These are phyloP conservation scores for Erodium trifolium DNA, from an alignment of 441 rosid species.

Conservation along the genomic window DNA sequence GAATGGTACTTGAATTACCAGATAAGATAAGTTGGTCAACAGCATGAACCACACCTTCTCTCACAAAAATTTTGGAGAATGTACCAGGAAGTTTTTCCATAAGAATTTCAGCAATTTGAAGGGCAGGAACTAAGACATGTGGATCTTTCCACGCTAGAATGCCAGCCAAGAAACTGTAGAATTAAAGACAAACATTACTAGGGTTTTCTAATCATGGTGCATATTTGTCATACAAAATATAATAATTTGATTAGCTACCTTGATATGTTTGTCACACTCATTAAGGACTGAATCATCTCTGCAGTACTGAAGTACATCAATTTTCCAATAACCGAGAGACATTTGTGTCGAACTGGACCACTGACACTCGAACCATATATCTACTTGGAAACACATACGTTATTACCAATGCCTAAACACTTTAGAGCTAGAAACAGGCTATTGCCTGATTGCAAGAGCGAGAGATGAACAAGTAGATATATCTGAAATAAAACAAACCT, in stretches of 20 bases:
- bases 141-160: constrained; percentile 99
- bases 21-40: constrained; percentile 83
- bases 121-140: constrained; percentile 94
- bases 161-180: constrained; percentile 85
- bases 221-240: constrained; percentile 8
- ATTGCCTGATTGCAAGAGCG: background rate
- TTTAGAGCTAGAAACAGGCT: constrained; percentile 1
- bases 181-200: constrained; percentile 17
- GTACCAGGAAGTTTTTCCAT: constrained; percentile 99
- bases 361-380: constrained; percentile 97
- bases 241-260: constrained; percentile 41
- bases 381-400: constrained; percentile 38
- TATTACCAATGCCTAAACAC: constrained; percentile 17
- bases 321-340: constrained; percentile 94
- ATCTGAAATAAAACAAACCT: constrained; percentile 46
- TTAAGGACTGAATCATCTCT: constrained; percentile 84
- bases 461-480: background rate
- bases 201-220: constrained; percentile 14
- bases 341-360: constrained; percentile 91
- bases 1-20: constrained; percentile 41
- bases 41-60: constrained; percentile 99
- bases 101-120: constrained; percentile 91
- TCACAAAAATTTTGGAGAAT: constrained; percentile 86
- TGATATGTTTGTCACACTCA: constrained; percentile 80
- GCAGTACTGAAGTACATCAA: constrained; percentile 89